Conservation (phyloP, 1,139 yeast species). For the Protomyces macrosporus region DNA sequence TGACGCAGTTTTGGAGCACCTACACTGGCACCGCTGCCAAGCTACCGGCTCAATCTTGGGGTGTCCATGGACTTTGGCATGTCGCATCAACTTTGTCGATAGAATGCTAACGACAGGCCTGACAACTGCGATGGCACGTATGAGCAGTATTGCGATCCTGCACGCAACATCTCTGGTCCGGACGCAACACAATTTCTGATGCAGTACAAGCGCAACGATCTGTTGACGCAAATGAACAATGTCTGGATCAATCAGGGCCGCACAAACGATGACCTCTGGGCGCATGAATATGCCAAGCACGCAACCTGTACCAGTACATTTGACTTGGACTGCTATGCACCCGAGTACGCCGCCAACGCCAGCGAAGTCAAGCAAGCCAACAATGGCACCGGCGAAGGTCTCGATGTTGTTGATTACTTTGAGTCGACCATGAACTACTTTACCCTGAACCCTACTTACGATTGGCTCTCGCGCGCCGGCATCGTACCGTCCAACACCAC, state of each 20-base stretch:
- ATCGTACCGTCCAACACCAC: conserved; percentile 58
- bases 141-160: conserved; percentile 66
- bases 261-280: conserved; percentile 73
- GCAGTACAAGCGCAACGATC: conserved; percentile 63
- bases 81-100: too few relatives aligned
- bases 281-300: conserved; percentile 91
- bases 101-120: conserved; percentile 48
- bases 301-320: conserved; percentile 57
- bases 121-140: conserved; percentile 72
- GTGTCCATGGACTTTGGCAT: not conserved
- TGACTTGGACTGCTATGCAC: conserved; percentile 68
- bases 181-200: conserved; percentile 57
- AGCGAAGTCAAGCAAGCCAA: conserved; percentile 45
- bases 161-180: conserved; percentile 32
- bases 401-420: conserved; percentile 65
- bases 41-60: not conserved
- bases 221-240: not conserved
- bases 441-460: conserved; percentile 61
- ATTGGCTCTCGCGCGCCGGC: conserved; percentile 62
- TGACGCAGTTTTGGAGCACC: conserved; percentile 4
- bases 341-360: conserved; percentile 52
- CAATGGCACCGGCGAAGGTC: not conserved
- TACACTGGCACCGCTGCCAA: not conserved
- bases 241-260: conserved; percentile 47
- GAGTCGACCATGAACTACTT: conserved; percentile 60